Evolutionary conservation across 75 land plant genomes (phyloP).

Genomic region (Sequoiadendron giganteum): DNA sequence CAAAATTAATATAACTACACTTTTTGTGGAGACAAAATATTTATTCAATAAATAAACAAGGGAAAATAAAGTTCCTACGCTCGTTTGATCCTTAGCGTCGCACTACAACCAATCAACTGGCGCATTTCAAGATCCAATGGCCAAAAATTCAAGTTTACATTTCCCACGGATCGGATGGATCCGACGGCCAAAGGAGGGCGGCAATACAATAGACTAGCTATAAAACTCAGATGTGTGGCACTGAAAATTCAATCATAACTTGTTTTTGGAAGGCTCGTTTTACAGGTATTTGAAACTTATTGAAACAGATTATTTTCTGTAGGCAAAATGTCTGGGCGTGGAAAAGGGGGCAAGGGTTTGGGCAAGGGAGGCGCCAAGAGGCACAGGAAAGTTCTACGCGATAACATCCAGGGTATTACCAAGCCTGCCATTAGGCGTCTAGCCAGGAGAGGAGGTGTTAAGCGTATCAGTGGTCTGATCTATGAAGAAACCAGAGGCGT

Average conservation of each 20-base stretch:
- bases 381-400: constrained; percentile 17
- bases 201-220: not conserved
- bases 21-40: too few species aligned
- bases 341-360: constrained; percentile 42
- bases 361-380: constrained; percentile 39
- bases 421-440: constrained; percentile 14
- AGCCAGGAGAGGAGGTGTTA: constrained; percentile 13
- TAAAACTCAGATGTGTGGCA: not conserved
- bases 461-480: constrained; percentile 16
- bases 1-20: too few species aligned
- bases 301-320: too few species aligned
- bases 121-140: not conserved
- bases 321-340: constrained; percentile 29
- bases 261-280: not conserved
- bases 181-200: not conserved
- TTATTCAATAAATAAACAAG: too few species aligned
- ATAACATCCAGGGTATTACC: not conserved
- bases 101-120: not conserved
- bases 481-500: constrained; percentile 17
- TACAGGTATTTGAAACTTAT: too few species aligned
- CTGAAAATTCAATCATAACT: too few species aligned
- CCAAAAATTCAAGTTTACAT: not conserved
- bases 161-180: not conserved
- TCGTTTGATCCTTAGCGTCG: not conserved
- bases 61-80: too few species aligned